Evolutionary conservation across 306 rosid species (phyloP), one percentile per base, ranked within the genome.

Genomic region (Boehmeria nivea): DNA sequence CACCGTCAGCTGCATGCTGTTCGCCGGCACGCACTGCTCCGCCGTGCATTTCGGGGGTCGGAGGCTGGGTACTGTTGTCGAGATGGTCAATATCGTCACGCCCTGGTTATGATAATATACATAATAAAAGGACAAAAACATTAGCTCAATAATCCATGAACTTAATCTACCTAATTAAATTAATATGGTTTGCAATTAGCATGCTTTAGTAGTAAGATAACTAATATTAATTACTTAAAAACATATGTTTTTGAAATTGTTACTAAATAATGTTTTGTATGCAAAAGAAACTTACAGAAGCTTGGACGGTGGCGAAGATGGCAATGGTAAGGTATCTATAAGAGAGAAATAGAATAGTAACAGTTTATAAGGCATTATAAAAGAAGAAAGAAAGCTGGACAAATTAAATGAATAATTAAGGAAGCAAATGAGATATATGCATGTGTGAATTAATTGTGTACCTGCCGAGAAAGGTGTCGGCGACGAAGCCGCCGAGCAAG

Each of bases 401-500:
- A 19, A 15, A 19, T 43, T 15, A 43, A 16, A 16, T 2, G 8
- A 43, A 43, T 0, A 0, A 43, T n/a, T n/a, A n/a, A n/a, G n/a
- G n/a, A n/a, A 38, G 3, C 13, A 37, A 37, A 37, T 0, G 12
- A 37, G n/a, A n/a, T n/a, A n/a, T n/a, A n/a, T n/a, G n/a, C n/a
- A n/a, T n/a, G n/a, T n/a, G n/a, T n/a, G n/a, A n/a, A n/a, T n/a
- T n/a, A n/a, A n/a, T n/a, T n/a, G n/a, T 10, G 45, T 21, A 50
- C 31, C 98, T 76, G 72, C 98, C 98, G 1, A 91, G 83, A 52
- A 91, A 91, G 24, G 98, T 78, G 59, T 91, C 98, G 1, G 95
- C 98, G 0, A 91, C 52, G 51, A 91, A 87, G 10, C 98, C 98
- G 9, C 98, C 98, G 19, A 91, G 77, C 47, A 91, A 63, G 62